Evolutionary conservation across 176 grass and related monocot genomes (phyloP).

Genomic region (Poa pratensis): DNA sequence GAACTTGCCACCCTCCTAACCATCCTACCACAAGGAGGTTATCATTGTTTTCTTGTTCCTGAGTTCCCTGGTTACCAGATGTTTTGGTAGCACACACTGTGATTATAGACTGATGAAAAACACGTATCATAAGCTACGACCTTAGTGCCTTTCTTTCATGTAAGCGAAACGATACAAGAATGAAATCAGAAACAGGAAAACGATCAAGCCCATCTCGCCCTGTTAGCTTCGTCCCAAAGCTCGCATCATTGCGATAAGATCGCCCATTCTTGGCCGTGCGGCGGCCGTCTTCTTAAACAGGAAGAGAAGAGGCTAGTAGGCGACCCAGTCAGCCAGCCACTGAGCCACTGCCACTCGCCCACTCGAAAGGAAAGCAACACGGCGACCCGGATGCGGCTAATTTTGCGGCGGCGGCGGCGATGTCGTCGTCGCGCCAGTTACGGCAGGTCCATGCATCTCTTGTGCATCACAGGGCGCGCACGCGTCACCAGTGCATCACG

Average conservation of each 20-base stretch:
- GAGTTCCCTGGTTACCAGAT: not conserved
- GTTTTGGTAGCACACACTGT: not conserved
- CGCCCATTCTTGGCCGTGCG: not conserved
- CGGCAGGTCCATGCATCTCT: not conserved
- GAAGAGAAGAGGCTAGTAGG: not conserved
- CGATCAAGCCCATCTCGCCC: not conserved
- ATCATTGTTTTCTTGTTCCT: not conserved
- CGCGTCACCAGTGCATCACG: not conserved
- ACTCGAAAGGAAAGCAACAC: slow-evolving; percentile 25
- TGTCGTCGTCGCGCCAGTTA: not conserved
- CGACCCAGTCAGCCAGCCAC: not conserved
- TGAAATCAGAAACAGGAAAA: not conserved
- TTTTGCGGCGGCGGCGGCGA: not conserved
- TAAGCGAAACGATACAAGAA: not conserved
- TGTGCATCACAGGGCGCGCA: too few species aligned
- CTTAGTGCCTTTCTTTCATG: too few species aligned
- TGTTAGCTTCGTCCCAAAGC: slow-evolving; percentile 12
- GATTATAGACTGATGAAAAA: not conserved
- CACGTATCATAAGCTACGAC: not conserved
- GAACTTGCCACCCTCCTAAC: too few species aligned
- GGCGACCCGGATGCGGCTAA: not conserved
- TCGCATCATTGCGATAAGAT: not conserved
- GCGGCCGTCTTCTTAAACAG: not conserved
- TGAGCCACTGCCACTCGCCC: not conserved
- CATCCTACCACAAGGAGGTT: too few species aligned